Conservation (phyloP, 176 grass and related monocot species). For the Aechmea fasciata region DNA sequence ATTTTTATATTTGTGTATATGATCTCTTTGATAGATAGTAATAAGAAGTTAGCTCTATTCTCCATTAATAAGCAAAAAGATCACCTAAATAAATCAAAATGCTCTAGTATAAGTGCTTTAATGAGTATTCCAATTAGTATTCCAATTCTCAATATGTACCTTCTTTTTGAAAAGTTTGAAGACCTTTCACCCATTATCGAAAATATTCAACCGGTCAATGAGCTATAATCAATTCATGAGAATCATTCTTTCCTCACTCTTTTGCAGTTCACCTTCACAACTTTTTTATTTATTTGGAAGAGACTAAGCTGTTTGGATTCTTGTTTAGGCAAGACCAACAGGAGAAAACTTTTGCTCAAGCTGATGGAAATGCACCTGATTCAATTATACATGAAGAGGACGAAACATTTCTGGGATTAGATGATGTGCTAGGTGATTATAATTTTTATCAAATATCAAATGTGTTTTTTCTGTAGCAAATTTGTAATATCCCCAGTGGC, state of each 20-base stretch:
- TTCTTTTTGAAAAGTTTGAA: constrained; percentile 7
- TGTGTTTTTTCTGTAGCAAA: neutral
- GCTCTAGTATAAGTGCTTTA: neutral
- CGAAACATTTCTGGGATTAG: constrained; percentile 68
- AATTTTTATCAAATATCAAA: neutral
- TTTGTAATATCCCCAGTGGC: neutral
- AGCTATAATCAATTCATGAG: too few species aligned
- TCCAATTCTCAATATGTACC: neutral
- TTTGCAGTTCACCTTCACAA: neutral
- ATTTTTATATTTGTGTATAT: too few species aligned
- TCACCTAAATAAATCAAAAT: too few species aligned
- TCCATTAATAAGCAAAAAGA: too few species aligned
- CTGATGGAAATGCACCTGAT: constrained; percentile 37
- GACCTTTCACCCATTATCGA: neutral
- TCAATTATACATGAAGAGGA: constrained; percentile 42
- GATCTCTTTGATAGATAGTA: too few species aligned
- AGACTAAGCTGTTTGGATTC: neutral
- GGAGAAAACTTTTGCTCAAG: constrained; percentile 48
- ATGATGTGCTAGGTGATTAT: constrained; percentile 69
- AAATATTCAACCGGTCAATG: too few species aligned
- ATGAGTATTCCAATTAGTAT: neutral
- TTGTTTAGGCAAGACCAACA: constrained; percentile 57
- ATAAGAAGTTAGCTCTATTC: too few species aligned
- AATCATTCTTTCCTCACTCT: neutral
- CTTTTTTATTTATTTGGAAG: neutral